phyloP scores from a whole-genome alignment of 352 stramenopile species.

The Thalassiosira mediterranea region DNA sequence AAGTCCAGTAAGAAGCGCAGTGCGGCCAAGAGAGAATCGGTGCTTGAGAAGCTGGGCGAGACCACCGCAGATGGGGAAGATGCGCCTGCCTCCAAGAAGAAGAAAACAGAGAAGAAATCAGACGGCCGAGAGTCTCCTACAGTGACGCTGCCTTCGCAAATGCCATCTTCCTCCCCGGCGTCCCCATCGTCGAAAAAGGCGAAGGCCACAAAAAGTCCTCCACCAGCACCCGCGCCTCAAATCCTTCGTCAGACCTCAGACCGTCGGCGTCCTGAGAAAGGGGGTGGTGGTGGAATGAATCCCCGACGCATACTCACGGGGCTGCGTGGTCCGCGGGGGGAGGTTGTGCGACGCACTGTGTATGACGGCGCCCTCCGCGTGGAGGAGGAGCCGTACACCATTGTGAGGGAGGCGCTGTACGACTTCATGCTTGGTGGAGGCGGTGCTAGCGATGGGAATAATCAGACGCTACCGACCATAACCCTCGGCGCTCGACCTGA shows the following conservation, averaged over 20 bases:
- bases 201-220: too few species aligned
- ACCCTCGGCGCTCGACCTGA: conserved; percentile 30
- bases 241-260: conserved; percentile 28
- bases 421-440: conserved; percentile 26
- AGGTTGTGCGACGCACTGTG: conserved; percentile 63
- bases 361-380: conserved; percentile 68
- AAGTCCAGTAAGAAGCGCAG: conserved; percentile 26
- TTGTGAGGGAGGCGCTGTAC: conserved; percentile 45
- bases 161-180: too few species aligned
- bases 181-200: too few species aligned
- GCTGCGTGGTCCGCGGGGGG: conserved; percentile 55
- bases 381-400: conserved; percentile 45
- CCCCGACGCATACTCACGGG: conserved; percentile 64
- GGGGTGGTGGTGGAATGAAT: conserved; percentile 47
- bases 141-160: too few species aligned
- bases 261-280: conserved; percentile 3
- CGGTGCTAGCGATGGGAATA: neutral
- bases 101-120: too few species aligned
- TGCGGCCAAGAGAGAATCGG: neutral
- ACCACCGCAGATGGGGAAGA: neutral
- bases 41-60: conserved; percentile 1
- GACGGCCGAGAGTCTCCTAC: too few species aligned
- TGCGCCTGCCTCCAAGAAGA: neutral
- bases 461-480: neutral
- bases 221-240: neutral